Conservation (phyloP, 495 filamentous ascomycete species). For the Hypoxylon fragiforme region DNA sequence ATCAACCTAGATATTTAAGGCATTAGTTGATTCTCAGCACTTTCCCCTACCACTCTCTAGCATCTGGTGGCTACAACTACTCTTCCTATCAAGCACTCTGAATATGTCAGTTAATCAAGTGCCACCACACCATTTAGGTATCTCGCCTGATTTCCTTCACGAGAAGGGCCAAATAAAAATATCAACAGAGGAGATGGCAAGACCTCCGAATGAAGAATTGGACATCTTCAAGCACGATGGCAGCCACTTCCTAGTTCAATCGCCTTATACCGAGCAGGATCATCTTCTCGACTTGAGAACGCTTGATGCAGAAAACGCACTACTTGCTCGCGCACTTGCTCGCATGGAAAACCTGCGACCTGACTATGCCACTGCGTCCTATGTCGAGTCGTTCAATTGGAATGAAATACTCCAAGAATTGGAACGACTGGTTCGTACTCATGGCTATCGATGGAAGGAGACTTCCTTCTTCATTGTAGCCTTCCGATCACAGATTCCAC, state of each 20-base stretch:
- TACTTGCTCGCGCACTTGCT: slow-evolving; percentile 73
- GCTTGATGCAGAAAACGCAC: slow-evolving; percentile 63
- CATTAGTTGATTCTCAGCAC: neutral
- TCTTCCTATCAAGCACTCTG: neutral
- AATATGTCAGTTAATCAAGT: slow-evolving; percentile 31
- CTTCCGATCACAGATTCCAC: slow-evolving; percentile 72
- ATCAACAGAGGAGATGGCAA: slow-evolving; percentile 19
- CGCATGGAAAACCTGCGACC: slow-evolving; percentile 60
- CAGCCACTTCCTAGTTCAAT: slow-evolving; percentile 60
- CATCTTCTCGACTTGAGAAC: slow-evolving; percentile 73
- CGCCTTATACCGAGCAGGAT: slow-evolving; percentile 67
- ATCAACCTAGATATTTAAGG: too few species aligned
- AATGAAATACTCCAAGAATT: slow-evolving; percentile 60
- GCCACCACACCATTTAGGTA: slow-evolving; percentile 17
- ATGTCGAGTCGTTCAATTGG: slow-evolving; percentile 81
- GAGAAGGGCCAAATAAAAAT: slow-evolving; percentile 24
- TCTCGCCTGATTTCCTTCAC: neutral
- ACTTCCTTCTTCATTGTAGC: slow-evolving; percentile 79
- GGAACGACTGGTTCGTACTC: slow-evolving; percentile 45
- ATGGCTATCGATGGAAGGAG: slow-evolving; percentile 61
- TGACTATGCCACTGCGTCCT: slow-evolving; percentile 78
- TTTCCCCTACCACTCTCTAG: neutral
- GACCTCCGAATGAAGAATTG: neutral
- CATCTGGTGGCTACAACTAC: neutral
- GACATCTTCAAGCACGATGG: slow-evolving; percentile 21